These are phyloP conservation scores for Zostera marina DNA, from an alignment of 116 monocot species.

Conservation along the genomic window DNA sequence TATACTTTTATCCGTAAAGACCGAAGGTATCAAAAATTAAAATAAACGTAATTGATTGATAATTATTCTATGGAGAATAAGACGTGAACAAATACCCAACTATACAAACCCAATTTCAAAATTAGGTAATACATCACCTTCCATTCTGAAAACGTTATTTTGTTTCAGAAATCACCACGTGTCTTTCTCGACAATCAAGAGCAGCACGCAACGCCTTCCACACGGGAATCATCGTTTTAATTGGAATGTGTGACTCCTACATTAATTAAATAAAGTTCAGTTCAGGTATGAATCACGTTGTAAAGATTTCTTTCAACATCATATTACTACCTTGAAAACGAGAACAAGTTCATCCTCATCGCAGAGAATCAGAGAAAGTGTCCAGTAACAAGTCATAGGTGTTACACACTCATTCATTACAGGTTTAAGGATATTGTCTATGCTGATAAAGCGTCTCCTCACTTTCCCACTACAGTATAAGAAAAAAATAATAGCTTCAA, in stretches of 20 bases:
- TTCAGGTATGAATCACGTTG: no score
- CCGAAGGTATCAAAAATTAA: no score
- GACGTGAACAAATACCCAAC: neutral
- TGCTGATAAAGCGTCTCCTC: neutral
- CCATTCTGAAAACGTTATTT: neutral
- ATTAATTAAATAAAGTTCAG: neutral
- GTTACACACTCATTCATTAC: constrained; percentile 1
- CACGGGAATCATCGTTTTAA: constrained; percentile 57
- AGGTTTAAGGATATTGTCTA: neutral
- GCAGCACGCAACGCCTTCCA: constrained; percentile 65
- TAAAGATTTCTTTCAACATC: neutral
- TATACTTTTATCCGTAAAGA: no score
- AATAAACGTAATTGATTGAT: no score
- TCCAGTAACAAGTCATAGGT: constrained; percentile 91
- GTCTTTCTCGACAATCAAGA: constrained; percentile 4
- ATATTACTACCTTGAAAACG: constrained; percentile 67
- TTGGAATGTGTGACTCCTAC: constrained; percentile 47
- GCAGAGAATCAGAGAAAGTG: constrained; percentile 41
- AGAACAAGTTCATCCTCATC: constrained; percentile 42
- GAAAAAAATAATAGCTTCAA: neutral
- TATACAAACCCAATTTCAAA: neutral
- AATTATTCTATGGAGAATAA: neutral
- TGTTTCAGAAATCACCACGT: neutral
- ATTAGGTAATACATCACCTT: neutral
- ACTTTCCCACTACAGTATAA: neutral